Base-by-base conservation (phyloP, 345 rosid genomes). In the Eucalyptus tenuipes region DNA sequence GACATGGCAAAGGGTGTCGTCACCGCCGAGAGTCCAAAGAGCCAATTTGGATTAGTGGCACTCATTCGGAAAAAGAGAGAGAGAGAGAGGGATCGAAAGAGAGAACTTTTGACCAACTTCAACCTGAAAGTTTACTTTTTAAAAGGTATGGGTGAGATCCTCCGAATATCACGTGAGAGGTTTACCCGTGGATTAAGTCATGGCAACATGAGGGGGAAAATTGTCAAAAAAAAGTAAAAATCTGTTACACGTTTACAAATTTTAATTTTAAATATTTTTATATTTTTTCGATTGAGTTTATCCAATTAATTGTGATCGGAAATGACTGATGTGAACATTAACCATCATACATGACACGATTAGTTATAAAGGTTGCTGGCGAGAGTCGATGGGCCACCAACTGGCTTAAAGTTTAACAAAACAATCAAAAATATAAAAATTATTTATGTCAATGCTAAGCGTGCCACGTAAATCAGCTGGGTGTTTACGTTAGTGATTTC, bases 381-480 rank as follows among this genome's bases (percentile, higher is more conserved):
- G 4, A 55, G 6, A 24, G 0, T 55, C 13, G 1, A 1, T 24
- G 12, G 6, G 29, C 29, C 27, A 55, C 61, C 1, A 24, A 24
- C 13, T 4, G 2, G 13, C 29, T 27, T 55, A 55, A 24, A 24
- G 29, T 24, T 55, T 52, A 52, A 55, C 27, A 24, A 55, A 55
- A 55, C 24, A 55, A 55, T 22, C 0, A 0, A 2, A 55, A 1
- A 55, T 9, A 8, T 55, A 55, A 20, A 22, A 20, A 8, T 16
- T 55, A 4, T 55, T 24, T 25, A 55, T 25, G 13, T 24, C 0
- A 24, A 0, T 0, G 4, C 3, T 5, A 1, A 8, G 3, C 0
- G 0, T 22, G 3, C 4, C 61, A 10, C 0, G 6, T 24, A 24
- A 55, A 2, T 10, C 0, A 1, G 1, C 0, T 2, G 0, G 3